Percentiles rank a stretch among this genome's conserved stretches.
These are phyloP conservation scores for Psilocybe sp. DNA, from an alignment of 768 basidiomycete genomes.

Conservation along the genomic window DNA sequence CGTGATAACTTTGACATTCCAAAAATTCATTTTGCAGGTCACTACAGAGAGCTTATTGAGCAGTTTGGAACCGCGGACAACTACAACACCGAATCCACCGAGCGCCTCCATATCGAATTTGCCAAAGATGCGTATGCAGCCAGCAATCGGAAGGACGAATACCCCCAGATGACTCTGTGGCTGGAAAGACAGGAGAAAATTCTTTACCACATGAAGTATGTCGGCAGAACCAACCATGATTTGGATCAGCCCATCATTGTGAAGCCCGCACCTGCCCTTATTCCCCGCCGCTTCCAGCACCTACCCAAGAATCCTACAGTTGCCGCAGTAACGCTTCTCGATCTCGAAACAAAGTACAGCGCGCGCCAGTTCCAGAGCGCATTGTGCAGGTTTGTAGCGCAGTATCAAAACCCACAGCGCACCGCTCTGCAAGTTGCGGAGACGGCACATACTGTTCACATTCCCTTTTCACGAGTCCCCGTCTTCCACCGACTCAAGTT, in stretches of 20 bases:
- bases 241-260: not conserved
- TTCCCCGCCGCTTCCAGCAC: not conserved
- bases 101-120: constrained; percentile 36
- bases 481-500: constrained; percentile 8
- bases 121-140: constrained; percentile 31
- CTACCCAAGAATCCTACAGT: not conserved
- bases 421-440: not conserved
- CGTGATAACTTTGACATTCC: constrained; percentile 33
- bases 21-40: constrained; percentile 13
- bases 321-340: not conserved
- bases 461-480: not conserved
- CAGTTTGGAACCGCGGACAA: constrained; percentile 26
- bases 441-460: not conserved
- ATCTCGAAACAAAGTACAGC: not conserved
- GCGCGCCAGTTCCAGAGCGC: not conserved
- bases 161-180: constrained; percentile 35
- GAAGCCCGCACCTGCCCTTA: not conserved
- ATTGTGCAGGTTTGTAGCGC: not conserved
- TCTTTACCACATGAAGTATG: not conserved
- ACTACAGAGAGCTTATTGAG: constrained; percentile 22
- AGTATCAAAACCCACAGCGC: not conserved
- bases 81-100: constrained; percentile 28
- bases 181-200: constrained; percentile 32
- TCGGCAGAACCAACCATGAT: not conserved
- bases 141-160: constrained; percentile 22